Evolutionary conservation across 164 flowering plant genomes (phyloP).

Genomic region (Berberis vulgaris): DNA sequence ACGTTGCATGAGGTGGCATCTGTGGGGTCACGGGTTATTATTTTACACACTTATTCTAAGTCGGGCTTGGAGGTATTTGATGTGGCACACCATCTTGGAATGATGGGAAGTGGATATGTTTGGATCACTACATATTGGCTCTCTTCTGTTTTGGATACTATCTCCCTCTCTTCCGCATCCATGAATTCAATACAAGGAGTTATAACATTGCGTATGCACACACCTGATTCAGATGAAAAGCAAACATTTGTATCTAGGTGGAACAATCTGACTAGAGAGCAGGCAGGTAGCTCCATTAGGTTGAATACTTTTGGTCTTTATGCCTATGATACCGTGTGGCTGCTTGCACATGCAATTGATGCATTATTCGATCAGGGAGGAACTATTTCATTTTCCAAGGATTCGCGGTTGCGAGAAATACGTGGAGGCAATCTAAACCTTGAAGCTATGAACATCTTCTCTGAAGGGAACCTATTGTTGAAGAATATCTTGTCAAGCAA

Average conservation of each 20-base stretch:
- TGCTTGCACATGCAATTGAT: constrained; percentile 71
- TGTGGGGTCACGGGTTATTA: constrained; percentile 63
- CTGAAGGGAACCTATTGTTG: constrained; percentile 40
- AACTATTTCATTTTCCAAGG: constrained; percentile 53
- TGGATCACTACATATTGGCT: constrained; percentile 97
- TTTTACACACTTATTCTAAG: constrained; percentile 51
- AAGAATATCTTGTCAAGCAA: constrained; percentile 32
- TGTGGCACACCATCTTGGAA: constrained; percentile 55
- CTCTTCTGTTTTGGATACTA: constrained; percentile 47
- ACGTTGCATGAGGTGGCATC: constrained; percentile 52
- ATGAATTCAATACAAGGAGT: constrained; percentile 71
- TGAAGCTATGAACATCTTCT: constrained; percentile 52
- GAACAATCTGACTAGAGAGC: constrained; percentile 38
- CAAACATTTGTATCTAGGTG: constrained; percentile 53
- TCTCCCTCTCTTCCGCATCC: constrained; percentile 29
- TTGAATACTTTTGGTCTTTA: constrained; percentile 57
- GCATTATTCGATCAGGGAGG: constrained; percentile 62
- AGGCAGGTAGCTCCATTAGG: constrained; percentile 32
- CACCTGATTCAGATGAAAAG: constrained; percentile 56
- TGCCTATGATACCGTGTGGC: constrained; percentile 79
- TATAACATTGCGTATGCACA: constrained; percentile 64
- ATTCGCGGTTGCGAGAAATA: constrained; percentile 30
- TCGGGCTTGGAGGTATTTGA: constrained; percentile 49
- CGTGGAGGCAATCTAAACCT: constrained; percentile 34
- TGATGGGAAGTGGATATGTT: constrained; percentile 81